Percentiles rank a stretch among this genome's conserved stretches.
Evolutionary conservation across 257 asterid species (phyloP).

Genomic region (Ilex aquifolium): DNA sequence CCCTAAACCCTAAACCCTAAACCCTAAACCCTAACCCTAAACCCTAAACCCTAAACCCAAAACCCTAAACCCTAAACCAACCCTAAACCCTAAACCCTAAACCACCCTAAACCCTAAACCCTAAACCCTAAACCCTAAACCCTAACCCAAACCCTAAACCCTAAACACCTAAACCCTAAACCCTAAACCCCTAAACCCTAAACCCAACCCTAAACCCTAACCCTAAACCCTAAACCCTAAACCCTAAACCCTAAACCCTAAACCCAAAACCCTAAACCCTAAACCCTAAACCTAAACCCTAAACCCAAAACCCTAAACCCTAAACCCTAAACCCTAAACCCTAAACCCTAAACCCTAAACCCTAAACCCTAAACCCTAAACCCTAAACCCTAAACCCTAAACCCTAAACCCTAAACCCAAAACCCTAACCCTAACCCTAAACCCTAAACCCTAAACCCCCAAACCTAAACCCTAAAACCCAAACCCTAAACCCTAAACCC

Average conservation of each 20-base stretch:
- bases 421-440: constrained; percentile 8
- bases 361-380: constrained; percentile 5
- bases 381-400: constrained; percentile 5
- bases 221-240: constrained; percentile 18
- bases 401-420: constrained; percentile 10
- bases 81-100: constrained; percentile 19
- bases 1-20: constrained; percentile 6
- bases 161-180: constrained; percentile 12
- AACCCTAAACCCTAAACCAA: constrained; percentile 15
- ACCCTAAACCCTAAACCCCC: constrained; percentile 10
- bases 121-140: constrained; percentile 16
- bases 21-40: constrained; percentile 10
- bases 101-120: too few species aligned
- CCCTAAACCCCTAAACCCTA: constrained; percentile 13
- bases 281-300: constrained; percentile 10
- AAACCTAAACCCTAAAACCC: constrained; percentile 11
- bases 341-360: constrained; percentile 9
- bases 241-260: constrained; percentile 17
- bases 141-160: constrained; percentile 23
- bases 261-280: constrained; percentile 11
- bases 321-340: constrained; percentile 7
- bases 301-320: constrained; percentile 10
- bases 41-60: constrained; percentile 12
- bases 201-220: constrained; percentile 16
- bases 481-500: constrained; percentile 17